Percentiles rank a stretch among this genome's conserved stretches.
These are phyloP conservation scores for Yamadazyma dushanensis DNA, from an alignment of 1,139 yeast genomes.

Conservation along the genomic window DNA sequence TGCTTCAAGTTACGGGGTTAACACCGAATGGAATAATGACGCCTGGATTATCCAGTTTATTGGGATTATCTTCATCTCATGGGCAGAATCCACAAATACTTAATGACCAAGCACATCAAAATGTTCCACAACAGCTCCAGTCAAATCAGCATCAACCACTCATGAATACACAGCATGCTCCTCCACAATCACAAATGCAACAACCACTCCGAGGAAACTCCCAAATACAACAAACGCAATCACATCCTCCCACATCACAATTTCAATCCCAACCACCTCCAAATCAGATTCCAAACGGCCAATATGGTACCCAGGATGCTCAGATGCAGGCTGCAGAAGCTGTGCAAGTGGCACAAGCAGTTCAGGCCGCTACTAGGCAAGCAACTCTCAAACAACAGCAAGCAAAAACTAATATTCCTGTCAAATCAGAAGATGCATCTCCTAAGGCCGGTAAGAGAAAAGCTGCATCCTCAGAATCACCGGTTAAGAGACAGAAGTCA, in stretches of 20 bases:
- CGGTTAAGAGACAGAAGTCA: constrained; percentile 6
- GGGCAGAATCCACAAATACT: neutral
- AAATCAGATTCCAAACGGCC: constrained; percentile 1
- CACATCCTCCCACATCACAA: constrained; percentile 1
- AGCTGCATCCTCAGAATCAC: neutral
- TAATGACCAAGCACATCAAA: constrained; percentile 8
- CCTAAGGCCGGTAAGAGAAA: constrained; percentile 5
- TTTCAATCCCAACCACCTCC: constrained; percentile 1
- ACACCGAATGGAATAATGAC: constrained; percentile 50
- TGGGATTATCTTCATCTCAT: constrained; percentile 25
- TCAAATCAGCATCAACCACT: constrained; percentile 16
- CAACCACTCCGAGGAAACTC: neutral
- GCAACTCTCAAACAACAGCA: neutral
- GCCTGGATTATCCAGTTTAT: constrained; percentile 45
- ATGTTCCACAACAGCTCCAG: constrained; percentile 26
- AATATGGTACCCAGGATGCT: constrained; percentile 2
- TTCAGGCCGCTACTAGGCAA: constrained; percentile 3
- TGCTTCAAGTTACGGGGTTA: constrained; percentile 28
- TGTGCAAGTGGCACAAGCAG: constrained; percentile 13
- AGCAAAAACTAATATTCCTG: too few relatives aligned
- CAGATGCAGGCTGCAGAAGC: constrained; percentile 11
- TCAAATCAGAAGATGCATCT: constrained; percentile 4
- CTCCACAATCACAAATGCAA: constrained; percentile 1
- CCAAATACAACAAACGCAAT: neutral
- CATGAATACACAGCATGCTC: constrained; percentile 10